A percentile compares a stretch with the other conserved stretches of the same genome.
These are phyloP conservation scores for Kandelia obovata DNA, from an alignment of 345 rosid species.

Conservation along the genomic window DNA sequence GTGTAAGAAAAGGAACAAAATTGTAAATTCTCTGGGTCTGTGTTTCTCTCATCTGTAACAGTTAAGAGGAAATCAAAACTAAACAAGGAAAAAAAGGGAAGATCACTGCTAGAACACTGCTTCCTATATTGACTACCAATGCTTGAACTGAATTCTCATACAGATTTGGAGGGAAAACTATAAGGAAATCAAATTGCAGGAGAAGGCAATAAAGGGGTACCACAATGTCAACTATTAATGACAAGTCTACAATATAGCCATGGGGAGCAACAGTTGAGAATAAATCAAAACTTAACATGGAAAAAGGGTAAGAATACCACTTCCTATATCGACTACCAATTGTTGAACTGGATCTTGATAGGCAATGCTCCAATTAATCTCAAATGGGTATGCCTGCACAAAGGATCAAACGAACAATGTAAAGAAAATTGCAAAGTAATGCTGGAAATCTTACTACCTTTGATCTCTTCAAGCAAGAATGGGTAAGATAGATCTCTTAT, in stretches of 20 bases:
- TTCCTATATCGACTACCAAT: conserved; percentile 68
- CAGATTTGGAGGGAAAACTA: neutral
- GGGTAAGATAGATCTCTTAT: neutral
- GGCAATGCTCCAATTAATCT: conserved; percentile 47
- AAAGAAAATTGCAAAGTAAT: conserved; percentile 12
- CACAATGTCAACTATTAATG: too few species aligned
- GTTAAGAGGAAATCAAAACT: neutral
- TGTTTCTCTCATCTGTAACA: neutral
- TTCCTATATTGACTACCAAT: too few species aligned
- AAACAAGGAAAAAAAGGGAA: neutral
- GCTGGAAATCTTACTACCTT: neutral
- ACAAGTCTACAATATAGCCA: neutral
- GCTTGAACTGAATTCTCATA: neutral
- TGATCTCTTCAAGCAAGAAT: conserved; percentile 2
- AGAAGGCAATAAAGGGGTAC: neutral
- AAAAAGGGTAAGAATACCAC: conserved; percentile 40
- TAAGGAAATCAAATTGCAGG: conserved; percentile 8
- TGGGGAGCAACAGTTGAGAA: neutral
- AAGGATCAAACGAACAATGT: conserved; percentile 15
- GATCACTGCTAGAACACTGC: too few species aligned
- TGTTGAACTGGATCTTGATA: conserved; percentile 42
- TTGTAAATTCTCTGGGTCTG: neutral
- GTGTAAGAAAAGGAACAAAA: conserved; percentile 4
- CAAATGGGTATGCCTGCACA: conserved; percentile 61
- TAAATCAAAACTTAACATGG: neutral